These are phyloP conservation scores for Ampelomyces quisqualis DNA, from an alignment of 2,329 filamentous ascomycete species.

Conservation along the genomic window DNA sequence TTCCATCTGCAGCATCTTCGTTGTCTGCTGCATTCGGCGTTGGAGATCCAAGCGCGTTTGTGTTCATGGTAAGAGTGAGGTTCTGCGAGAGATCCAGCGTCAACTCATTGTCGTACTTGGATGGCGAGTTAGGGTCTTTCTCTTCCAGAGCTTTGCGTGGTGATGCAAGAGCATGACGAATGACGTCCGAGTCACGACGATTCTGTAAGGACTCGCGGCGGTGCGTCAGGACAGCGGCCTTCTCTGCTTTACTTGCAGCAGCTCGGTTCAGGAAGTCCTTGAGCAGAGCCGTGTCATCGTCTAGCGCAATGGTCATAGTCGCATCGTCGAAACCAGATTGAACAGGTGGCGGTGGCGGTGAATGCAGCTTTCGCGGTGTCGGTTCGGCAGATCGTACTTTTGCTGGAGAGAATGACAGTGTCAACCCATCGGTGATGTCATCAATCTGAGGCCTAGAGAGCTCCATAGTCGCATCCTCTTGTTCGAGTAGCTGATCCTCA, in stretches of 20 bases:
- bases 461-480: too few species aligned
- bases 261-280: constrained; percentile 53
- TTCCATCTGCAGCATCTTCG: constrained; percentile 17
- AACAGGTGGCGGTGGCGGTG: constrained; percentile 29
- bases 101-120: constrained; percentile 38
- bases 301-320: constrained; percentile 40
- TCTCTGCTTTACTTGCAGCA: constrained; percentile 49
- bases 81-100: constrained; percentile 37
- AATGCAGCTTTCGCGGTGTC: constrained; percentile 28
- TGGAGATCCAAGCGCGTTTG: constrained; percentile 20
- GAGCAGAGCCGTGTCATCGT: constrained; percentile 52
- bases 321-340: constrained; percentile 30
- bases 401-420: constrained; percentile 21
- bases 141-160: constrained; percentile 49
- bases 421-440: constrained; percentile 38
- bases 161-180: constrained; percentile 51
- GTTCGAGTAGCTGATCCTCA: too few species aligned
- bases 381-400: constrained; percentile 14
- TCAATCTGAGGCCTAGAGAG: neutral
- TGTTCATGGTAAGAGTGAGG: constrained; percentile 24
- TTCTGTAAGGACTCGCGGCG: constrained; percentile 49
- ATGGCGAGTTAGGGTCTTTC: constrained; percentile 52
- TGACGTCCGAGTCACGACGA: constrained; percentile 50
- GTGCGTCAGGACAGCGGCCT: constrained; percentile 33
- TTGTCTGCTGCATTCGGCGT: constrained; percentile 10